phyloP scores from a whole-genome alignment of 192 early-diverging fungal species.

The Coemansia reversa region DNA sequence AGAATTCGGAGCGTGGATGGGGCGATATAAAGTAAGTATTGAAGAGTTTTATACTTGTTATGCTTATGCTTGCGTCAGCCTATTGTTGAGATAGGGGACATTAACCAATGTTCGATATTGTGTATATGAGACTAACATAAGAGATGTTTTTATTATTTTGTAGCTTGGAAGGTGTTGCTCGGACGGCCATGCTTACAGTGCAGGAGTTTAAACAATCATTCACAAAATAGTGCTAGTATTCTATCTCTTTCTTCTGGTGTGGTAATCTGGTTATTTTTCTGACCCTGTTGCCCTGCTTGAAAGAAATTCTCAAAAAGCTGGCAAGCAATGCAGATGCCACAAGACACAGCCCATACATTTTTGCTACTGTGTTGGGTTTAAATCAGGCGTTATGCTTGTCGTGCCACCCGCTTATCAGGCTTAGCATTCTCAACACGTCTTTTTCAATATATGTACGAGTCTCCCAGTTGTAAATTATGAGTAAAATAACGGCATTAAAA shows the following conservation, averaged over 20 bases:
- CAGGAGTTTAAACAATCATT: constrained; percentile 51
- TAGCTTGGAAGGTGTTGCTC: constrained; percentile 53
- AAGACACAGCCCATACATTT: not conserved
- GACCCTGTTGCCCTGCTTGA: not conserved
- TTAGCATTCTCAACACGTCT: not conserved
- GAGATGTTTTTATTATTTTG: constrained; percentile 1
- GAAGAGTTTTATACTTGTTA: not conserved
- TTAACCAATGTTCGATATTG: not conserved
- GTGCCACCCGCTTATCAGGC: too few relatives aligned
- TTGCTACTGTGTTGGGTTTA: not conserved
- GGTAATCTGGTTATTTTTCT: not conserved
- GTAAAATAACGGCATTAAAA: not conserved
- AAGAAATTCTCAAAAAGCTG: not conserved
- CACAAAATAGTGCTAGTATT: constrained; percentile 22
- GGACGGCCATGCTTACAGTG: constrained; percentile 46
- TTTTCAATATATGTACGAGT: not conserved
- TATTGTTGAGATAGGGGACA: too few relatives aligned
- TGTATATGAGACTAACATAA: not conserved
- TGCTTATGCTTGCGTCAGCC: not conserved
- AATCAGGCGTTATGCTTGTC: not conserved
- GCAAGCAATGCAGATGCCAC: not conserved
- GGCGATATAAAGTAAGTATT: constrained; percentile 52
- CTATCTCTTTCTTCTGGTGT: not conserved
- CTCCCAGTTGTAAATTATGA: not conserved
- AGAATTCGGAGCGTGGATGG: constrained; percentile 68